Conservation (phyloP, 2,329 filamentous ascomycete species). For the Diplocarpon rosae region DNA sequence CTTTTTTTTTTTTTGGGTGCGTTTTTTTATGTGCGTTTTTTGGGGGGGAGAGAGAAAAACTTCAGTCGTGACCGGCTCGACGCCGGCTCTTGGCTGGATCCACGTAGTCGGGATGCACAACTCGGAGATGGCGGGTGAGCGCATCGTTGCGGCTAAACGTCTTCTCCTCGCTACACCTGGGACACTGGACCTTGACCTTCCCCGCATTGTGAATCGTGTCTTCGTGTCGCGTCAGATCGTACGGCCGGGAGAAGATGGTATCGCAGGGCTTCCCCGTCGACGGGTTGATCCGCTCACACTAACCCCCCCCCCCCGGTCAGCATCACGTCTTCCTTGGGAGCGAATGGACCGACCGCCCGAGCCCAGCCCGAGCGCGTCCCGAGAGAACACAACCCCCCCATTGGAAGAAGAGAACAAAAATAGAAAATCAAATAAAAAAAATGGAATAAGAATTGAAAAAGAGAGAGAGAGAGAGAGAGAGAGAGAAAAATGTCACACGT, state of each 20-base stretch:
- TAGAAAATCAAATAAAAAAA: too few species aligned
- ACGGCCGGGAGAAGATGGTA: slow-evolving; percentile 87
- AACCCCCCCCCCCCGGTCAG: background rate
- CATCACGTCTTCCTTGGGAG: background rate
- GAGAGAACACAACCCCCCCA: too few species aligned
- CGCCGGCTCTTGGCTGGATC: slow-evolving; percentile 55
- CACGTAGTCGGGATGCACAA: slow-evolving; percentile 83
- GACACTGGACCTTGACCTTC: slow-evolving; percentile 90
- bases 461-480: background rate
- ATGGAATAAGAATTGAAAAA: background rate
- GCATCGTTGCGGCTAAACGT: slow-evolving; percentile 94
- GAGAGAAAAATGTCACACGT: slow-evolving; percentile 5
- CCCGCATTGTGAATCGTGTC: slow-evolving; percentile 93
- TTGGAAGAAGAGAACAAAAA: too few species aligned
- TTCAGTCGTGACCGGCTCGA: slow-evolving; percentile 15
- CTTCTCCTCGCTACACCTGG: slow-evolving; percentile 90
- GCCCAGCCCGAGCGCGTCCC: background rate
- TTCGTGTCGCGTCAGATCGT: slow-evolving; percentile 92
- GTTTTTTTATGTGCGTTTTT: too few species aligned
- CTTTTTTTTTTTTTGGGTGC: too few species aligned
- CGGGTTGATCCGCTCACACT: slow-evolving; percentile 83
- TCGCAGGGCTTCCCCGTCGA: slow-evolving; percentile 92
- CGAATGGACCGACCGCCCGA: background rate
- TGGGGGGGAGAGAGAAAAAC: too few species aligned
- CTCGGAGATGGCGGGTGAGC: slow-evolving; percentile 84